Evolutionary conservation across 2,329 filamentous ascomycete species (phyloP).

Genomic region (Geosmithia flava): DNA sequence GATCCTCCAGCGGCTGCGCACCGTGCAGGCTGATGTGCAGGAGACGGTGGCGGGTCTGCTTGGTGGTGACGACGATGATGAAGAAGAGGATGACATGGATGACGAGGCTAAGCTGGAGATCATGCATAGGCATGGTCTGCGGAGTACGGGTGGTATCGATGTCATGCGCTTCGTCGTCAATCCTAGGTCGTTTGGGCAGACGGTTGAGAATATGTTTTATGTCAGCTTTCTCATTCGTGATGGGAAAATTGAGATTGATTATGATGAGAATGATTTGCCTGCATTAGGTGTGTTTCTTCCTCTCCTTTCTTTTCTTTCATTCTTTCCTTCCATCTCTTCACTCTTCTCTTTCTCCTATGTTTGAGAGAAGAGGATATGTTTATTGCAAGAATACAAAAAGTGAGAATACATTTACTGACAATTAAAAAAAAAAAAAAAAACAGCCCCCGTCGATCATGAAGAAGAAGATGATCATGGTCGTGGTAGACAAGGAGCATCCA

Average conservation of each 20-base stretch:
- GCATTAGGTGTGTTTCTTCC: no score
- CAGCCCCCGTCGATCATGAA: constrained; percentile 25
- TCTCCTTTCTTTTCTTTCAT: no score
- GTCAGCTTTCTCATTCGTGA: constrained; percentile 89
- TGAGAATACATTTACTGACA: not conserved
- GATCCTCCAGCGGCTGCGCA: constrained; percentile 52
- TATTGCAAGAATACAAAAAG: no score
- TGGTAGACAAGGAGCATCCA: constrained; percentile 40
- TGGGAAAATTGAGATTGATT: constrained; percentile 61
- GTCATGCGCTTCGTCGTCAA: constrained; percentile 85
- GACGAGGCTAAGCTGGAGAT: constrained; percentile 34
- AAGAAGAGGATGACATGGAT: constrained; percentile 21
- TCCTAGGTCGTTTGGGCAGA: constrained; percentile 82
- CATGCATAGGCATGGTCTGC: constrained; percentile 54
- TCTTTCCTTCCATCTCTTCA: no score
- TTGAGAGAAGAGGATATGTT: no score
- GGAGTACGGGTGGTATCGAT: constrained; percentile 58
- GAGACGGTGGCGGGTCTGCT: constrained; percentile 28
- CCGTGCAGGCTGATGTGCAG: constrained; percentile 33
- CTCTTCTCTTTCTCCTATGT: no score
- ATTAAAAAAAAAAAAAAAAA: constrained; percentile 8
- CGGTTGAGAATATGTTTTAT: constrained; percentile 94
- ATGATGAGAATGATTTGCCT: constrained; percentile 64
- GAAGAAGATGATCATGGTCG: constrained; percentile 32
- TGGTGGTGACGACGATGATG: no score